These are phyloP conservation scores for Mychonastes homosphaera DNA, from an alignment of 139 green algal species.

Conservation along the genomic window DNA sequence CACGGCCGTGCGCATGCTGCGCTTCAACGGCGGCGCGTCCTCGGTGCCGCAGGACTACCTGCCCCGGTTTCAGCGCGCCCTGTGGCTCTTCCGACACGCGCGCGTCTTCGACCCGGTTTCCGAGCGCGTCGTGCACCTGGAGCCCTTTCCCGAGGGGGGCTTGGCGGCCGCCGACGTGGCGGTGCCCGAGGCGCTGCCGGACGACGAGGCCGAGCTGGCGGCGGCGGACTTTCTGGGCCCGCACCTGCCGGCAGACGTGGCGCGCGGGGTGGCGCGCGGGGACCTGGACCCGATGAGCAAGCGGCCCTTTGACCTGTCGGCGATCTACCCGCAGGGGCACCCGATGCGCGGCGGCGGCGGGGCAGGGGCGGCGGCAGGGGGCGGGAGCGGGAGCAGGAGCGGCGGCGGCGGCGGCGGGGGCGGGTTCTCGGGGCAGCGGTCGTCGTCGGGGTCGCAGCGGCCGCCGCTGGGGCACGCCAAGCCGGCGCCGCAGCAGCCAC, in stretches of 20 bases:
- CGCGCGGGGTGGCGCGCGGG: conserved; percentile 50
- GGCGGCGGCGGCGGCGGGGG: conserved; percentile 1
- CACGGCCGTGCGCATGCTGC: conserved; percentile 57
- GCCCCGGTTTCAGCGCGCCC: conserved; percentile 62
- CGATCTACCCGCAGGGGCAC: conserved; percentile 35
- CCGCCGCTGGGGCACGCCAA: neutral
- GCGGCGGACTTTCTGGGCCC: conserved; percentile 69
- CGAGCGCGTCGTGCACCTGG: conserved; percentile 50
- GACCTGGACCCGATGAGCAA: conserved; percentile 33
- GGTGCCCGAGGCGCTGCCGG: conserved; percentile 38
- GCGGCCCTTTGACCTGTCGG: conserved; percentile 33
- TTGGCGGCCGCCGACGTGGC: conserved; percentile 40
- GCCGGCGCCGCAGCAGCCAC: neutral
- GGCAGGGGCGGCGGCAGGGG: conserved; percentile 24
- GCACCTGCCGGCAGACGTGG: conserved; percentile 37
- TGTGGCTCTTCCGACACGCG: conserved; percentile 90
- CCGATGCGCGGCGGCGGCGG: too few relatives aligned
- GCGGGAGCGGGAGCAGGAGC: conserved; percentile 13
- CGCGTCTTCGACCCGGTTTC: conserved; percentile 17
- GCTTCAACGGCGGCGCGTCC: conserved; percentile 68
- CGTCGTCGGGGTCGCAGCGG: conserved; percentile 4
- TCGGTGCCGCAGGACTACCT: conserved; percentile 71
- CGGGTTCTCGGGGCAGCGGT: too few relatives aligned
- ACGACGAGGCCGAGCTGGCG: conserved; percentile 6
- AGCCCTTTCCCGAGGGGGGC: conserved; percentile 42